Evolutionary conservation across 495 filamentous ascomycete genomes (phyloP), one percentile per base, ranked within the genome.

Genomic region (Neurospora discreta): DNA sequence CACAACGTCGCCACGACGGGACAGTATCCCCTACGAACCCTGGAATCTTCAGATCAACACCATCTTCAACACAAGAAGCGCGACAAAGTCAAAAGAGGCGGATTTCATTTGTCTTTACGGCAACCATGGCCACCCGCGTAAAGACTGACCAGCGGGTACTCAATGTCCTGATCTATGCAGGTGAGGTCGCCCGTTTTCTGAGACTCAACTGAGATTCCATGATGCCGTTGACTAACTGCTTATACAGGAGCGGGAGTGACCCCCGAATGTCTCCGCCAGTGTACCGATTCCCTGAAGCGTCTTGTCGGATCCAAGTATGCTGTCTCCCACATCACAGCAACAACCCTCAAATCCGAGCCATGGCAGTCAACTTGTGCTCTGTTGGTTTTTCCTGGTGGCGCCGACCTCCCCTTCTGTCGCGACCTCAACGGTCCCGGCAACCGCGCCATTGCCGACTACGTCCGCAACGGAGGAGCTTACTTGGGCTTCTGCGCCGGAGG

Each of bases 401-500:
- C 93, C 20, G 95, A 99, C 76, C 85, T 97, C 52, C 93, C 90
- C 39, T 99, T 98, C 81, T 97, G 94, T 77, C 89, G 92, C 5
- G 89, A 87, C 13, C 86, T 99, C 52, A 95, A 98, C 80, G 95
- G 95, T 40, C 83, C 89, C 71, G 95, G 95, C 16, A 99, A 98
- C 78, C 85, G 90, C 43, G 86, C 84, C 70, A 98, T 99, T 78
- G 82, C 84, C 20, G 90, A 94, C 72, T 99, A 90, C 78, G 92
- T 99, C 65, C 90, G 90, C 70, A 82, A 88, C n/a, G 95, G 95
- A 13, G 95, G 95, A 5, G 81, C 84, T 2, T 99, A 95, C 78
- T 85, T 98, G 26, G 96, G 95, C 5, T 89, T 99, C 73, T 99
- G 95, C 77, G 96, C 96, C 43, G 95, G 95, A 13, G 95, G 92